A percentile compares a stretch with the other conserved stretches of the same genome.
Evolutionary conservation across 2,329 filamentous ascomycete species (phyloP).

Genomic region (Ceratocystis destructans): DNA sequence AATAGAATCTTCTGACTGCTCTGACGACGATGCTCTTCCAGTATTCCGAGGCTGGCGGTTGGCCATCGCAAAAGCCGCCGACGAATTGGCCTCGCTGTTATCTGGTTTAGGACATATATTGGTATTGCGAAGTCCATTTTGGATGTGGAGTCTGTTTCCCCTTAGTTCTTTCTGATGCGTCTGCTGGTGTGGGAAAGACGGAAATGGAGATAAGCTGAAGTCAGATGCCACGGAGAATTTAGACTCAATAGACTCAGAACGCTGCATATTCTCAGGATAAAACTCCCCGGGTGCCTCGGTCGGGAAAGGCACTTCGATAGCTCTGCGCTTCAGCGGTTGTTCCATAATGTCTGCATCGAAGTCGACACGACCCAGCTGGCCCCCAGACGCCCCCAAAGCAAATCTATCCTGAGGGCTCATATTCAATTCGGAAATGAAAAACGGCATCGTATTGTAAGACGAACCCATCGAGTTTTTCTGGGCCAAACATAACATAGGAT

Average conservation of each 20-base stretch:
- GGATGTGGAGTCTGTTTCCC: slow-evolving; percentile 28
- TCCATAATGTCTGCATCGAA: not conserved
- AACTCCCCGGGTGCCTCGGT: no score
- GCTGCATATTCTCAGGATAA: not conserved
- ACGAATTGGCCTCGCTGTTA: slow-evolving; percentile 4
- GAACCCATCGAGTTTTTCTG: not conserved
- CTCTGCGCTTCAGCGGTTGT: not conserved
- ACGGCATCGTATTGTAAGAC: not conserved
- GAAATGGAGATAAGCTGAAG: not conserved
- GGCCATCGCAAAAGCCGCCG: not conserved
- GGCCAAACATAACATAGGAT: not conserved
- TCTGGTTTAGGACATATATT: slow-evolving; percentile 35
- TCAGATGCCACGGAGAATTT: not conserved
- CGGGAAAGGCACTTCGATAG: not conserved
- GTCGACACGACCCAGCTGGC: no score
- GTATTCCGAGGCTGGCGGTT: not conserved
- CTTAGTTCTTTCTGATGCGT: not conserved
- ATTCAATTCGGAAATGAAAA: not conserved
- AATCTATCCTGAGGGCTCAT: not conserved
- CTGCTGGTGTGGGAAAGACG: not conserved
- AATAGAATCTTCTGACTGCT: not conserved
- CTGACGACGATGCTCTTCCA: not conserved
- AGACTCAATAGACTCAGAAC: slow-evolving; percentile 1
- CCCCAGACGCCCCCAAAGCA: not conserved
- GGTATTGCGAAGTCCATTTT: slow-evolving; percentile 28